A percentile compares a stretch with the other conserved stretches of the same genome.
Evolutionary conservation across 371 early-diverging fungal genomes (phyloP).

Genomic region (Mortierella polycephala): DNA sequence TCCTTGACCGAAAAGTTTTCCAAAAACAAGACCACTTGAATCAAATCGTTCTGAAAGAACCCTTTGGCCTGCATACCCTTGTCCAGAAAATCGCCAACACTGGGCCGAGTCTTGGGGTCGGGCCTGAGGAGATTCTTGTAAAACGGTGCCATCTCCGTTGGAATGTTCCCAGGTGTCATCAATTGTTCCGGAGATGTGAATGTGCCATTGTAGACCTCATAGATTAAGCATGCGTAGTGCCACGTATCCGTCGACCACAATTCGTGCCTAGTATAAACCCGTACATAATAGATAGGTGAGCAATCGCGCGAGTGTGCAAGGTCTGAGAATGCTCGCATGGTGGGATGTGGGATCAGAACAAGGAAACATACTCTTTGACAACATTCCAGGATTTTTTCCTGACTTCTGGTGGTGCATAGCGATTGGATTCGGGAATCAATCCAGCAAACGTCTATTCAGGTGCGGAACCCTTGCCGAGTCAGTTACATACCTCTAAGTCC

Average conservation of each 20-base stretch:
- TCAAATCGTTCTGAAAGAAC: conserved; percentile 83
- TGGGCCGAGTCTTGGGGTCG: conserved; percentile 68
- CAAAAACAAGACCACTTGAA: conserved; percentile 81
- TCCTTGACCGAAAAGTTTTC: conserved; percentile 93
- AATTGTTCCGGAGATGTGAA: conserved; percentile 73
- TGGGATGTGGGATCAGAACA: too few relatives aligned
- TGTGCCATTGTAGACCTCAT: conserved; percentile 82
- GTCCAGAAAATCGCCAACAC: conserved; percentile 78
- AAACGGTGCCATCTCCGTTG: conserved; percentile 62
- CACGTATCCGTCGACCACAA: conserved; percentile 78
- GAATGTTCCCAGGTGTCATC: conserved; percentile 68
- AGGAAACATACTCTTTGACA: conserved; percentile 67
- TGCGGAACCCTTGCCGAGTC: background rate
- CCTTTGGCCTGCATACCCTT: conserved; percentile 67
- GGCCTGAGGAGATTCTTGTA: conserved; percentile 64
- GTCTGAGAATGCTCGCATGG: too few relatives aligned
- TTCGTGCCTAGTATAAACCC: conserved; percentile 38
- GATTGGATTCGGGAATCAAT: conserved; percentile 70
- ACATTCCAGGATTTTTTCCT: conserved; percentile 72
- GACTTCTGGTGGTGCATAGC: conserved; percentile 82
- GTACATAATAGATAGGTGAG: too few relatives aligned
- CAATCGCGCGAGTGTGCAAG: too few relatives aligned
- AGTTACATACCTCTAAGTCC: too few relatives aligned
- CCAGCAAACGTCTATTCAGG: conserved; percentile 71
- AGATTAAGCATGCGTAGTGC: conserved; percentile 81